A percentile compares a stretch with the other conserved stretches of the same genome.
These are phyloP conservation scores for Chytriomyces sp. DNA, from an alignment of 192 early-diverging fungal species.

Conservation along the genomic window DNA sequence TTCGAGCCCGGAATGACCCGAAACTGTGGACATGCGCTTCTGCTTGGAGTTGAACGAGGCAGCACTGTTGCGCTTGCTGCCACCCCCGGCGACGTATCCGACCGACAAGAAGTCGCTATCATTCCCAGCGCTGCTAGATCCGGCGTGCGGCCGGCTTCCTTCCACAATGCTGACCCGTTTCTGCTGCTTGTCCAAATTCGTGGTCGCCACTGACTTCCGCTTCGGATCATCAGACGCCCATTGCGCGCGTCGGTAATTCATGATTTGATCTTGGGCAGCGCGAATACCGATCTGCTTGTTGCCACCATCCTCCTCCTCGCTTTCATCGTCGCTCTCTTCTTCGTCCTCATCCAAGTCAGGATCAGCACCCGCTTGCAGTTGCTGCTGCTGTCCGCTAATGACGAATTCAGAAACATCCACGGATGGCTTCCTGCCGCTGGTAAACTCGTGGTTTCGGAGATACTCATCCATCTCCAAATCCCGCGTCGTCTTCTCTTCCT, in stretches of 20 bases:
- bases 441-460: background rate
- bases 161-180: background rate
- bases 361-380: background rate
- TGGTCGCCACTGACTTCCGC: background rate
- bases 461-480: conserved; percentile 18
- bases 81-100: background rate
- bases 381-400: background rate
- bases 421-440: background rate
- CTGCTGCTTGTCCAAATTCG: background rate
- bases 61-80: background rate
- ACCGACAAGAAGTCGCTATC: background rate
- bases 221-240: conserved; percentile 15
- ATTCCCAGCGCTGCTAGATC: too few relatives aligned
- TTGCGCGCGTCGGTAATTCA: conserved; percentile 25
- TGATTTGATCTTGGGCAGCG: conserved; percentile 28
- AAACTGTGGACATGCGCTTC: conserved; percentile 13
- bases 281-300: too few relatives aligned
- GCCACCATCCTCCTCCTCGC: background rate
- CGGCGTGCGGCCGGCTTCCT: too few relatives aligned
- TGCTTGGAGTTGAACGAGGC: background rate
- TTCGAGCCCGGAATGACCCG: conserved; percentile 4
- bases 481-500: conserved; percentile 15
- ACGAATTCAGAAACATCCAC: background rate
- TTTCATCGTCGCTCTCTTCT: conserved; percentile 25
- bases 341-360: conserved; percentile 20